Evolutionary conservation across 1,284 basidiomycete species (phyloP).

Genomic region (Xerocomus amazonicus): DNA sequence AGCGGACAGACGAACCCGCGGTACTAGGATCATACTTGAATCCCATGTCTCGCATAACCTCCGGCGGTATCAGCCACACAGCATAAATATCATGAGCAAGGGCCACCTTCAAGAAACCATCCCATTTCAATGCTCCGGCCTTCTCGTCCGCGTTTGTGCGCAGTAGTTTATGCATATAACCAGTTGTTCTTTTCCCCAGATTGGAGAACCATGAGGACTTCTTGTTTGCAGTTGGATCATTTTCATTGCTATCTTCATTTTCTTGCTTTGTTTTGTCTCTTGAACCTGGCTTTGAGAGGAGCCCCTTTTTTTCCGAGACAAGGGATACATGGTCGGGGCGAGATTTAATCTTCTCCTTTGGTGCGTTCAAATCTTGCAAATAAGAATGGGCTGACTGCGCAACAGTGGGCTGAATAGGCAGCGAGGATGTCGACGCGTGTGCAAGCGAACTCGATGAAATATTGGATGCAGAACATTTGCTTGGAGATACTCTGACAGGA

Average conservation of each 20-base stretch:
- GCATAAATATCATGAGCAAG: background rate
- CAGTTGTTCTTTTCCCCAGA: slow-evolving; percentile 55
- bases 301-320: slow-evolving; percentile 44
- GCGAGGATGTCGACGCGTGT: slow-evolving; percentile 41
- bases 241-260: slow-evolving; percentile 33
- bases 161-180: slow-evolving; percentile 62
- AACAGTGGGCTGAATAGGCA: slow-evolving; percentile 44
- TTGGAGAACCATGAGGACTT: slow-evolving; percentile 54
- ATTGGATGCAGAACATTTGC: slow-evolving; percentile 22
- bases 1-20: slow-evolving; percentile 77
- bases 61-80: slow-evolving; percentile 2
- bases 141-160: slow-evolving; percentile 54
- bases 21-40: slow-evolving; percentile 69
- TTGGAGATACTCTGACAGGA: slow-evolving; percentile 12
- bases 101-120: slow-evolving; percentile 54
- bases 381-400: slow-evolving; percentile 72
- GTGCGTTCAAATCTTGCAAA: slow-evolving; percentile 45
- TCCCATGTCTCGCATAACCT: slow-evolving; percentile 78
- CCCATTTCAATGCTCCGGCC: slow-evolving; percentile 71
- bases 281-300: slow-evolving; percentile 49
- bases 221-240: slow-evolving; percentile 33
- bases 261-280: slow-evolving; percentile 38
- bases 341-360: slow-evolving; percentile 67
- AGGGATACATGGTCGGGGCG: slow-evolving; percentile 53
- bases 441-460: slow-evolving; percentile 28